These are phyloP conservation scores for Pichia sp. DNA, from an alignment of 1,139 yeast species.

Conservation along the genomic window DNA sequence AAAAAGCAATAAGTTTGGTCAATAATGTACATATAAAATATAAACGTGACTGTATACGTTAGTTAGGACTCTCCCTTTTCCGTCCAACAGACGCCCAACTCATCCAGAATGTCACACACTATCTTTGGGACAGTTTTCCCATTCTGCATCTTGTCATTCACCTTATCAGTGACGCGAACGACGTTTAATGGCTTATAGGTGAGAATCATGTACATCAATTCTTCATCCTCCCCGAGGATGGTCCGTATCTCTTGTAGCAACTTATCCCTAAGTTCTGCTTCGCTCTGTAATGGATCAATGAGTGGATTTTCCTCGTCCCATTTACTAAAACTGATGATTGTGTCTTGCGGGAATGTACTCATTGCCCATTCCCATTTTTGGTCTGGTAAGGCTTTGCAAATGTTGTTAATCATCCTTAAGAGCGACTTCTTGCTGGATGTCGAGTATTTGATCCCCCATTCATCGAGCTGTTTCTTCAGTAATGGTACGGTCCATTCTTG, in stretches of 20 bases:
- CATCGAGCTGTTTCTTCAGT: conserved; percentile 5
- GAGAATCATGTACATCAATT: conserved; percentile 14
- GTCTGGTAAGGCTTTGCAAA: conserved; percentile 56
- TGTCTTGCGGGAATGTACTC: neutral
- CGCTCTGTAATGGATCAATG: neutral
- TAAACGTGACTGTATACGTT: no score
- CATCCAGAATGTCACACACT: conserved; percentile 20
- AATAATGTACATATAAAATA: no score
- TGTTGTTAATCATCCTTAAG: conserved; percentile 27
- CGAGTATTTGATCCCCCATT: conserved; percentile 8
- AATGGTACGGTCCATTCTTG: neutral
- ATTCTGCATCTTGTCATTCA: conserved; percentile 1
- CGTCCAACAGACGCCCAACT: conserved; percentile 24
- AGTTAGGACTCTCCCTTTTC: no score
- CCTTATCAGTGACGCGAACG: neutral
- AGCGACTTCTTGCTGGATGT: conserved; percentile 1
- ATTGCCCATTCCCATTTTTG: conserved; percentile 38
- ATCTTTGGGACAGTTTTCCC: conserved; percentile 2
- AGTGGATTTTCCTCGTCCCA: conserved; percentile 1
- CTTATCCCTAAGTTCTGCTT: conserved; percentile 8
- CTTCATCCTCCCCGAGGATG: conserved; percentile 15
- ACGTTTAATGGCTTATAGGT: conserved; percentile 21
- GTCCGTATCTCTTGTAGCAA: conserved; percentile 11
- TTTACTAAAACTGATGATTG: conserved; percentile 1
- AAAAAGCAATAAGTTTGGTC: no score